Evolutionary conservation across 1,284 basidiomycete genomes (phyloP), one percentile per base, ranked within the genome.

Genomic region (Sporisorium scitamineum): DNA sequence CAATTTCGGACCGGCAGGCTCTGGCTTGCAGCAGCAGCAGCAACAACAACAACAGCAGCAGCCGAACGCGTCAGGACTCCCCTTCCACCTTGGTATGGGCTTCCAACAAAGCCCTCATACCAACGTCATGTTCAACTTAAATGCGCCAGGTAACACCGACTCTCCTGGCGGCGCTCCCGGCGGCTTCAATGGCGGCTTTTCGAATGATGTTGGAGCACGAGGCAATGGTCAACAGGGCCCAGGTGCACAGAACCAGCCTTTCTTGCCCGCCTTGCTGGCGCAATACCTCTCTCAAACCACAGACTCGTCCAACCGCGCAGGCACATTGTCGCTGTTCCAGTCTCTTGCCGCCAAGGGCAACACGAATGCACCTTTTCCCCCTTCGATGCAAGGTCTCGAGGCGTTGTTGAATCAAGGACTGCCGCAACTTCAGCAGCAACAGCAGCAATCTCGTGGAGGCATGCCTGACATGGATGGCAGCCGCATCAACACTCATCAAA

Each of bases 261-360:
- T 70, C 55, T 48, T 77, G 41, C 61, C 65, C 18, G 69, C 64
- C 10, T 65, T 80, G 47, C 70, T 74, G 5, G 70, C 64, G 13
- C 76, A 76, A 48, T 75, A 76, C 20, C 68, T 76, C 22, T 76
- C 73, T 39, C 76, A 74, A 14, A 39, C 60, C 3, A 54, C 55
- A 16, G 67, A 70, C 34, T 47, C 58, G 0, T 51, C 72, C 7
- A 60, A 55, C 29, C 67, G 72, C 16, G 39, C 50, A n/a, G 67
- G 72, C 13, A 60, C 72, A 20, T 51, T 75, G 22, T 70, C 60
- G 32, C 60, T 75, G 2, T 70, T 75, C 50, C 67, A 70, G 53
- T 75, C 72, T 2, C 53, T 74, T 11, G 60, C 63, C 29, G 60
- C 63, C 24, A 66, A 59, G 41, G 63, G 56, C 5, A 47, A 45